Evolutionary conservation across 2,329 filamentous ascomycete genomes (phyloP), one percentile per base, ranked within the genome.

Genomic region (Beauveria bassiana): DNA sequence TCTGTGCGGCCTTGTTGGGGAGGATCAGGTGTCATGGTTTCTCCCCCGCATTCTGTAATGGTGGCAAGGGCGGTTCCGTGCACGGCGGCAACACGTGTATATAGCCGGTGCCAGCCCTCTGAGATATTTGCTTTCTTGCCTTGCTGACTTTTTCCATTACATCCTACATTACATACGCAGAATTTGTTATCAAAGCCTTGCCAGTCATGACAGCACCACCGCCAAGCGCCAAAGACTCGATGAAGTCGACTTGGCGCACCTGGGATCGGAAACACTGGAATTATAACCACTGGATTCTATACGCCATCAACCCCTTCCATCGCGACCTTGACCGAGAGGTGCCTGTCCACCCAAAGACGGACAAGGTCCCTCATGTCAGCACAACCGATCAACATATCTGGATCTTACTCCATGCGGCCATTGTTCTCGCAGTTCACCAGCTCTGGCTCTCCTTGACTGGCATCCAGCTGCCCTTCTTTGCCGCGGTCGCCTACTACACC

Each of bases 381-480:
- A 68, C 75, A 16, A 71, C 65, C 63, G 66, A 70, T 24, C 63
- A 68, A 16, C 73, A 77, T 61, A 64, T 69, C 6, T 77, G 74
- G 73, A 70, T 78, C 2, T 57, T 78, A 1, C 63, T 68, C n/a
- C 74, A 77, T 52, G 66, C 75, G 9, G 62, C 69, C 1, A 66
- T 74, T 18, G 74, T 75, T 0, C 63, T 77, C 1, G 62, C 64
- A 7, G 56, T 75, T 5, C 75, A 77, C 43, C 72, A 76, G 52
- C 52, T 66, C 43, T 74, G 71, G 57, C 65, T 67, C 4, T 68
- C 64, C 22, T 65, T 68, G 38, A 71, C 70, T 3, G 68, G 70
- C 10, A 64, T 66, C 8, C 68, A 69, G 20, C 38, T 76, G 1
- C 66, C 66, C 16, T 63, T 67, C 1, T 49, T 73, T 10, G 69